Base-by-base conservation (phyloP, 2,329 filamentous ascomycete species). In the Talaromyces piceae region DNA sequence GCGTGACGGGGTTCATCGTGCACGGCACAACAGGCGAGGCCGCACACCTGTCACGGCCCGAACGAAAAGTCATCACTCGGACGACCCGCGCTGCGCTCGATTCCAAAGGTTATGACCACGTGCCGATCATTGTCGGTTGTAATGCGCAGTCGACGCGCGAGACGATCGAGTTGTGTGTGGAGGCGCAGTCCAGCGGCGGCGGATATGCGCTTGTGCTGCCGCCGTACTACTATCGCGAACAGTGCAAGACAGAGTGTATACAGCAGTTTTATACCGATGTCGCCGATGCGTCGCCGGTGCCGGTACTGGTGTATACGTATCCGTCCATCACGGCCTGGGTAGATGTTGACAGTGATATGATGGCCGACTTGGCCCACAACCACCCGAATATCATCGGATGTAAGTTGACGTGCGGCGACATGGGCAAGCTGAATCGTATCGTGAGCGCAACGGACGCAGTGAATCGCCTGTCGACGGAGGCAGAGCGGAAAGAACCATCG, bases 131-230 rank as follows among this genome's bases (percentile, higher is more conserved):
- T 53, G 86, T 86, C 33, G 86, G 86, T 39, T 87, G 84, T 61
- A 83, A 83, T 50, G 77, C 79, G 48, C 83, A 87, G 63, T 86
- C 82, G 49, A 84, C 81, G 8, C 75, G 81, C 52, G 84, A 88
- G 68, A 80, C 81, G 12, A 75, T 88, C 51, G 73, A 80, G 55
- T 76, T 72, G 57, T 65, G 77, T 49, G 55, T 59, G 22, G 61
- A 64, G 44, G 61, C 61, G 5, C 62, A 62, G 11, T 50, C 59
- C 9, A 71, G 66, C 54, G 65, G 70, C 6, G 73, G 78, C 55
- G 81, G 80, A 28, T 80, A 76, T 18, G 82, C 69, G 0, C 67
- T 83, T 31, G 72, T 82, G 12, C 70, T 82, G 46, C 79, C 79
- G 2, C 73, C 76, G 4, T 77, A 71, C 6, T 83, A 82, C 63